Base-by-base conservation (phyloP, 1,284 basidiomycete species). In the Cryptococcus sp. region DNA sequence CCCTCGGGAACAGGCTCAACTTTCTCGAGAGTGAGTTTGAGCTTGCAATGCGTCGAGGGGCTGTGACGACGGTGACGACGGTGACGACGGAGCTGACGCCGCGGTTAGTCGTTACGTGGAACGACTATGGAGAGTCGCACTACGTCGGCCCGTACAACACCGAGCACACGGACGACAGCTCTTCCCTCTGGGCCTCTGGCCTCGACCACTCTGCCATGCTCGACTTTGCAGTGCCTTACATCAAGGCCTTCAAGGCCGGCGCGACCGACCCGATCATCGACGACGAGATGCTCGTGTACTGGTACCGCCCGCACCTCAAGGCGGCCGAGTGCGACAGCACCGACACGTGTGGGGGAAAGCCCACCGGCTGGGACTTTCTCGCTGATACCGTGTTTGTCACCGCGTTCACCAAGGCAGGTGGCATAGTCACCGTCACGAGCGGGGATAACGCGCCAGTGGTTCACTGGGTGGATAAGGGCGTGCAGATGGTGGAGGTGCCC, bases 71-170 rank as follows among this genome's bases (percentile, higher is more conserved):
- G n/a, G n/a, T n/a, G n/a, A n/a, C n/a, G n/a, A n/a, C n/a, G n/a
- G n/a, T n/a, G n/a, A n/a, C n/a, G 33, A 37, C 23, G 15, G 8
- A 20, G 20, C 37, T 50, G n/a, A 50, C n/a, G 13, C 13, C 21
- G 16, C 20, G 4, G 8, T 16, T 21, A 66, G 62, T 77, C 40
- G 64, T 77, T 15, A 77, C 76, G 11, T 78, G 77, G 77, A 78
- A 77, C 63, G 77, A 78, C 66, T 78, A 70, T 50, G 70, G 72
- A 50, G 77, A 78, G 62, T 73, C 73, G 9, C 73, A 76, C 56
- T 67, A 78, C 60, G 61, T 78, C 50, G 70, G 68, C 20, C 72
- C 72, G 0, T 68, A 62, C 61, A 55, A 64, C 53, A 69, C 67
- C 15, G 53, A 64, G 7, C 71, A 72, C 59, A 66, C 65, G 9